phyloP scores from a whole-genome alignment of 2,329 filamentous ascomycete genomes.

The Talaromyces amestolkiae region DNA sequence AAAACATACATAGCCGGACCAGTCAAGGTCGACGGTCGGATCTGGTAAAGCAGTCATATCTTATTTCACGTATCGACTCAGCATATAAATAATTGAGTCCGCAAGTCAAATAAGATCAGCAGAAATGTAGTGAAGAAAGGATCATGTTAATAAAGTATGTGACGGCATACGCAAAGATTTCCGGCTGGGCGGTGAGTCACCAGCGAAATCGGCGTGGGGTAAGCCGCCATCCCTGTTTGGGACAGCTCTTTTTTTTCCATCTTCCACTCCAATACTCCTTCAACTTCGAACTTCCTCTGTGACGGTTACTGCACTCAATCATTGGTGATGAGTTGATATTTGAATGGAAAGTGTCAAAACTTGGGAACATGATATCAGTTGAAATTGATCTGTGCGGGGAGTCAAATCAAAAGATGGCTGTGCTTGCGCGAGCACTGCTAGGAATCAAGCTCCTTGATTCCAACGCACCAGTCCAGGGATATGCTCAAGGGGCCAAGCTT shows the following conservation, averaged over 20 bases:
- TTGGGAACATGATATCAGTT: background rate
- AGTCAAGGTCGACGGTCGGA: constrained; percentile 45
- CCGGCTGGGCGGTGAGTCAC: constrained; percentile 18
- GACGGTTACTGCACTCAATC: no score
- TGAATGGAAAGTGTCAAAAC: no score
- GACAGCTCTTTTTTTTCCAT: background rate
- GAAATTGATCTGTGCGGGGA: background rate
- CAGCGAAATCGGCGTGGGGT: constrained; percentile 20
- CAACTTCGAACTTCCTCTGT: background rate
- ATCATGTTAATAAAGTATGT: background rate
- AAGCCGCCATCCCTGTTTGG: background rate
- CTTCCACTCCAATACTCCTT: background rate
- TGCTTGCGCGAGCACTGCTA: background rate
- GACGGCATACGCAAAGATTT: constrained; percentile 16
- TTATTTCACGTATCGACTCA: background rate
- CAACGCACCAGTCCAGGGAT: background rate
- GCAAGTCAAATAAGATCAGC: background rate
- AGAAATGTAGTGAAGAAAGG: background rate
- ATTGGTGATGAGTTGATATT: no score
- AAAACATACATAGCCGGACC: constrained; percentile 41
- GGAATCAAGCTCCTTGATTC: background rate
- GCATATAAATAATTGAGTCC: background rate
- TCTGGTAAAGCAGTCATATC: constrained; percentile 31
- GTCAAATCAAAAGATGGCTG: background rate
- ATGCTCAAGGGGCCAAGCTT: background rate